Base-by-base conservation (phyloP, 768 basidiomycete genomes). In the Suillus subalutaceus region DNA sequence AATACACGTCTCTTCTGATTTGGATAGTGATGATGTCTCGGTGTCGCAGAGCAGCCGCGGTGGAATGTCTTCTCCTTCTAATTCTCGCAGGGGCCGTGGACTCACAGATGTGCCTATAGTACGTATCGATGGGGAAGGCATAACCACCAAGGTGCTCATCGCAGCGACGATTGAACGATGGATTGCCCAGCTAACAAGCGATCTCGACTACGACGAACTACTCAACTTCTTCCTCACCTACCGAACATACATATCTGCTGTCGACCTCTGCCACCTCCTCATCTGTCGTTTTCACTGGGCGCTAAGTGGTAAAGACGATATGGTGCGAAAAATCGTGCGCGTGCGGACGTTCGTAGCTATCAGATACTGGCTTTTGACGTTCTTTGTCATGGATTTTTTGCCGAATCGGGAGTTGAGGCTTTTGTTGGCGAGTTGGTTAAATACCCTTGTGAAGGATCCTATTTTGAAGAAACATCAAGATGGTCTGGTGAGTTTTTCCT, bases 141-240 rank as follows among this genome's bases (percentile, higher is more conserved):
- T 72, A 35, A 77, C 73, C 68, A 77, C 74, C 63, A 78, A 73
- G 68, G 81, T 93, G 32, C 81, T 97, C n/a, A 80, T 96, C 16
- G 95, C 93, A 0, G 94, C 94, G 5, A 95, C 93, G 4, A 93
- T 96, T 71, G 95, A 96, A 75, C 89, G 95, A 0, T 94, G 93
- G 93, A 90, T 97, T 63, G 94, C 93, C 1, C 93, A 97, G 72
- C 80, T 97, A 59, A 96, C 96, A 38, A 91, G 90, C 71, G 89
- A 92, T 71, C 81, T 95, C 71, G 88, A 92, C 75, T 92, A 93
- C 65, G 94, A 95, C 74, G 92, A 95, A 70, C 83, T 96, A 37
- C 84, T 94, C 65, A 89, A 92, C 71, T 96, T 96, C 75, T 94
- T 97, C 84, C 84, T 97, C 75, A 96, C 94, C 2, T 97, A 95